A percentile compares a stretch with the other conserved stretches of the same genome.
Evolutionary conservation across 139 green algal species (phyloP).

Genomic region (Klebsormidium nitens): DNA sequence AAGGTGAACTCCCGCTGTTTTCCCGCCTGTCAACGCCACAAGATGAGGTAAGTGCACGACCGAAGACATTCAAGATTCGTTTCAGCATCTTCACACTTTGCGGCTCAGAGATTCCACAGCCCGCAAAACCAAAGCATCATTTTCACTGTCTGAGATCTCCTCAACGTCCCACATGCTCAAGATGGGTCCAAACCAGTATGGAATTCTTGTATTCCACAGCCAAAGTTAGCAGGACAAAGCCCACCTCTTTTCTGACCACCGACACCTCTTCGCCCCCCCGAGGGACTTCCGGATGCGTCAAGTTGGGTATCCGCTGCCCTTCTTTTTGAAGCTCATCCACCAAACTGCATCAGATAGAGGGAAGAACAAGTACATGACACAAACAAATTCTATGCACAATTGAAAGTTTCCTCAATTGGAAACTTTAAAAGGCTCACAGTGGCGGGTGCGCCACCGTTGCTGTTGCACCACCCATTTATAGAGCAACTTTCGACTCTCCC

Average conservation of each 20-base stretch:
- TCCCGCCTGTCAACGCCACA: constrained; percentile 55
- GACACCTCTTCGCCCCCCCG: constrained; percentile 76
- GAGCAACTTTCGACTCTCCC: neutral
- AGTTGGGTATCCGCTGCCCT: constrained; percentile 87
- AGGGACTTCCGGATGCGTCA: constrained; percentile 83
- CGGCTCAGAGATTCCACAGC: neutral
- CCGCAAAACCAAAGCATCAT: neutral
- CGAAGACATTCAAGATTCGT: neutral
- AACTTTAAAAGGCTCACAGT: neutral
- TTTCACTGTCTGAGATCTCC: neutral
- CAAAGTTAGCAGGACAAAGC: too few species aligned
- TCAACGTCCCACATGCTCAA: too few species aligned
- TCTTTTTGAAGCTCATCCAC: constrained; percentile 79
- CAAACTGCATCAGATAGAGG: constrained; percentile 21
- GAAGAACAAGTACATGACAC: constrained; percentile 23
- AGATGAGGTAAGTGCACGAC: neutral
- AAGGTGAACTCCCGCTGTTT: constrained; percentile 56
- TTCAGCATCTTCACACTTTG: neutral
- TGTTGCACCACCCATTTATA: neutral
- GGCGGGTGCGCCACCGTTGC: neutral
- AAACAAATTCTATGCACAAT: neutral
- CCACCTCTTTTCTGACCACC: constrained; percentile 18
- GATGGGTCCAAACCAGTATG: too few species aligned
- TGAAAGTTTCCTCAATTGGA: neutral
- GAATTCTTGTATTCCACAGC: too few species aligned